A percentile compares a stretch with the other conserved stretches of the same genome.
Conservation (phyloP, 78 protist species). For the Carpediemonas membranifera region DNA sequence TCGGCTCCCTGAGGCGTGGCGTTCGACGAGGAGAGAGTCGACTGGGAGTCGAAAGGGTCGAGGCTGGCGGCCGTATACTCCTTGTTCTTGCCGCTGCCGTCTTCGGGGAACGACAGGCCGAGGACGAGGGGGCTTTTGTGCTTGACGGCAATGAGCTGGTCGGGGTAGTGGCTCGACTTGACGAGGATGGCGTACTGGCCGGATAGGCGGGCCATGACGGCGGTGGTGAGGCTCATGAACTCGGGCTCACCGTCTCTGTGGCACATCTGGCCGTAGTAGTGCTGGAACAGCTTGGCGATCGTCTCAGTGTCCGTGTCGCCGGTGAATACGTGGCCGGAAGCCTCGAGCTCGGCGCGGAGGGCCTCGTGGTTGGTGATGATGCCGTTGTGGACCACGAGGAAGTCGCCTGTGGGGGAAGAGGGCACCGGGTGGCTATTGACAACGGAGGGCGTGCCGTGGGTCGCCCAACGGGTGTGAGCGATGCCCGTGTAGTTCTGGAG, state of each 20-base stretch:
- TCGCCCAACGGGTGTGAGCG: conserved; percentile 89
- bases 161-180: conserved; percentile 51
- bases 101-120: not conserved
- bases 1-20: no score
- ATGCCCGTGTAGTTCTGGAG: no score
- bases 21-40: no score
- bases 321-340: conserved; percentile 34
- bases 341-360: conserved; percentile 10
- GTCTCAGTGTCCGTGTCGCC: conserved; percentile 90
- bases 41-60: not conserved
- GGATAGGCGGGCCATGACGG: conserved; percentile 10
- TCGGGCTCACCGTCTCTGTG: not conserved
- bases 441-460: conserved; percentile 54
- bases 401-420: conserved; percentile 5
- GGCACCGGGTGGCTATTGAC: conserved; percentile 57
- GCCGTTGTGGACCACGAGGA: conserved; percentile 73
- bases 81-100: not conserved
- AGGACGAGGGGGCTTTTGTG: conserved; percentile 1
- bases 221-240: not conserved
- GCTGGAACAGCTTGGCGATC: conserved; percentile 62
- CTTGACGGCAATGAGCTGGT: conserved; percentile 29
- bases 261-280: not conserved
- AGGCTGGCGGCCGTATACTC: not conserved
- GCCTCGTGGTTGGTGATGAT: conserved; percentile 58
- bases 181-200: conserved; percentile 60